Evolutionary conservation across 1,284 basidiomycete genomes (phyloP), one percentile per base, ranked within the genome.

Genomic region (Puccinia polysora): DNA sequence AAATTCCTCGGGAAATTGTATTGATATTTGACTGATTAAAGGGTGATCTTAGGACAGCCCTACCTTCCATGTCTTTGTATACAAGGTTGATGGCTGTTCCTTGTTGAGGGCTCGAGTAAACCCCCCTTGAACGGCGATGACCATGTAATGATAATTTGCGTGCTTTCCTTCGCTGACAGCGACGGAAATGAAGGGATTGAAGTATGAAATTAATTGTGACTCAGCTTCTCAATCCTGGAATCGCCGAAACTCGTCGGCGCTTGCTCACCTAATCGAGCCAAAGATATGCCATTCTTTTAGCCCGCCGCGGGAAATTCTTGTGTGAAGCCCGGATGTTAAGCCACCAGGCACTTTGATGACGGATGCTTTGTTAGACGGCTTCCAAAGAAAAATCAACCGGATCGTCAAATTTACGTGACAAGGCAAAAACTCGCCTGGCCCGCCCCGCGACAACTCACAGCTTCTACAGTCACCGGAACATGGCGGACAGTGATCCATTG

Each of bases 41-140:
- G 47, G 32, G 5, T 1, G 55, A 2, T 2, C n/a, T 2, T 8
- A 32, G 25, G 23, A 40, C 10, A n/a, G 1, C 12, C 53, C 18
- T 25, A 73, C 70, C 70, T 73, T 73, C 70, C 70, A 73, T 34
- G 70, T 73, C 20, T 73, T 73, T 25, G 70, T 73, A 32, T 73
- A 73, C 25, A 73, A 50, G 4, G 32, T 65, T 32, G 23, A 38
- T 8, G 70, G 70, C 28, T 58, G 60, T 4, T 73, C 60, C 14
- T 47, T 64, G 43, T 73, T 73, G 30, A 73, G 36, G 2, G 70
- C 60, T 30, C 70, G 62, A 34, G 70, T 73, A 53, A 73, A 73
- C 18, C 62, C 62, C 43, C 70, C 70, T 65, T 73, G 70, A 30
- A 73, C 70, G 6, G 70, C 70, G 25, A 65, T 65, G 30, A 73